Conservation (phyloP, 305 asterid species). For the Solanum aculeatissimum region DNA sequence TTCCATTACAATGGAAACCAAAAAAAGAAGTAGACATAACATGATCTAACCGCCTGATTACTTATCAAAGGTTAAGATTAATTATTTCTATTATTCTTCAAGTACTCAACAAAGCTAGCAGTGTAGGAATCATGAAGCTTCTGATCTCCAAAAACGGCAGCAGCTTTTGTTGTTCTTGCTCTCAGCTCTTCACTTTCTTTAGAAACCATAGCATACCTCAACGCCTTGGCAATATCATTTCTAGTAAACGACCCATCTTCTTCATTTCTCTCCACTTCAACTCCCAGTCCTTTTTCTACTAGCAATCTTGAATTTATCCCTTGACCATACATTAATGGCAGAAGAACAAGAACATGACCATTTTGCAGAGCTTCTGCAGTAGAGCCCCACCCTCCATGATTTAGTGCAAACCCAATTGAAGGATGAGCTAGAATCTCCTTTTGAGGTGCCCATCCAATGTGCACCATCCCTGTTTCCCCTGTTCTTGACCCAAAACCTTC, state of each 20-base stretch:
- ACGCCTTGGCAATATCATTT: slow-evolving; percentile 8
- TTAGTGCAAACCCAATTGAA: slow-evolving; percentile 15
- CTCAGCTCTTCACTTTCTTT: slow-evolving; percentile 4
- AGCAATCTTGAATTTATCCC: slow-evolving; percentile 18
- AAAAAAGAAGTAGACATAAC: not conserved
- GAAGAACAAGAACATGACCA: slow-evolving; percentile 13
- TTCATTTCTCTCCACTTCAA: slow-evolving; percentile 21
- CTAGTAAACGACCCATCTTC: slow-evolving; percentile 20
- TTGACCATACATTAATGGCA: slow-evolving; percentile 22
- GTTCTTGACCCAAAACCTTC: not conserved
- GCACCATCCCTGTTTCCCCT: slow-evolving; percentile 10
- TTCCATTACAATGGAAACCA: not conserved
- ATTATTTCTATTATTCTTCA: not conserved
- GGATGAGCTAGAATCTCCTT: slow-evolving; percentile 28
- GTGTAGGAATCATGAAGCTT: not conserved
- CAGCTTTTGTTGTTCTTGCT: slow-evolving; percentile 7
- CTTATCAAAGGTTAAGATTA: not conserved
- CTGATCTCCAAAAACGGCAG: slow-evolving; percentile 9
- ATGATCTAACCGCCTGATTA: not conserved
- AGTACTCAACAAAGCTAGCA: slow-evolving; percentile 2
- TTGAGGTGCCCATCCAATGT: slow-evolving; percentile 33
- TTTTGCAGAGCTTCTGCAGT: slow-evolving; percentile 5
- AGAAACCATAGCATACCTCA: slow-evolving; percentile 11
- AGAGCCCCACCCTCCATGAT: slow-evolving; percentile 28
- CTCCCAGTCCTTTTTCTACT: slow-evolving; percentile 23